These are phyloP conservation scores for Capniomyces stellatus DNA, from an alignment of 371 early-diverging fungal genomes.

Conservation along the genomic window DNA sequence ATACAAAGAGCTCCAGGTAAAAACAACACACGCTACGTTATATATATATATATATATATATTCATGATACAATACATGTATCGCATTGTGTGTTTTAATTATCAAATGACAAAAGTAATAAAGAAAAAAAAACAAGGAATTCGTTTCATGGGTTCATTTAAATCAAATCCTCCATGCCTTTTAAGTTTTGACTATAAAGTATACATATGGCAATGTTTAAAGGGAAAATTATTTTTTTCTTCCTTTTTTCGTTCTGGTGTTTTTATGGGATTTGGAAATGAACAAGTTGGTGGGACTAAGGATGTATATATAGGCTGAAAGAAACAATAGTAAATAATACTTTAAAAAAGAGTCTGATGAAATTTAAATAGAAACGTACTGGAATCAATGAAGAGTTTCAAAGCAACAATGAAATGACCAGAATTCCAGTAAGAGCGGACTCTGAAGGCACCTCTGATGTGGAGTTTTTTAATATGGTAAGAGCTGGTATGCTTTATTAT, in stretches of 20 bases:
- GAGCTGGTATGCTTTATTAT: no score
- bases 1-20: conserved; percentile 21
- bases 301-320: conserved; percentile 3
- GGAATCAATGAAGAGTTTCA: not conserved
- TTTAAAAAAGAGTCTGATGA: not conserved
- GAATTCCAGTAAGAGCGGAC: not conserved
- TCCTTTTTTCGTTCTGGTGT: no score
- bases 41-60: not conserved
- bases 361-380: not conserved
- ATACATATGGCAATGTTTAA: no score
- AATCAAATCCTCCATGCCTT: no score
- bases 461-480: not conserved
- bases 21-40: no score
- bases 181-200: no score
- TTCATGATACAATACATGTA: not conserved
- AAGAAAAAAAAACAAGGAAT: conserved; percentile 15
- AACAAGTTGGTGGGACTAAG: conserved; percentile 10
- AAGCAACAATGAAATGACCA: not conserved
- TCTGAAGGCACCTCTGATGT: not conserved
- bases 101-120: conserved; percentile 12
- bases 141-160: no score
- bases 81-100: not conserved
- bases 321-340: not conserved
- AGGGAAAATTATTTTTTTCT: no score
- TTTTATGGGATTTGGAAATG: no score